These are phyloP conservation scores for Apocynum venetum DNA, from an alignment of 257 asterid species.

Conservation along the genomic window DNA sequence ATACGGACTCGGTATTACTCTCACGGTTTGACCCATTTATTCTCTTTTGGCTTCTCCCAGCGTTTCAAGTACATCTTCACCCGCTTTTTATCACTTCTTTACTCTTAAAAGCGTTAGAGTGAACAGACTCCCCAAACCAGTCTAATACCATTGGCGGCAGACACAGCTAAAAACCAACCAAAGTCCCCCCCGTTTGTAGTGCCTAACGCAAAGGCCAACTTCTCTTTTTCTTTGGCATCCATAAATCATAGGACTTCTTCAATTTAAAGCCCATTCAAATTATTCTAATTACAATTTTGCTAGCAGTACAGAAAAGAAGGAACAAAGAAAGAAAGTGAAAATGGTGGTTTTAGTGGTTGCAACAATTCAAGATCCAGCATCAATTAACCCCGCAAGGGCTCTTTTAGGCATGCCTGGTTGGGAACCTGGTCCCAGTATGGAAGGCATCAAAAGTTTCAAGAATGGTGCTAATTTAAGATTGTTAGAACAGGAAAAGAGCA, in stretches of 20 bases:
- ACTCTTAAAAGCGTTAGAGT: too few species aligned
- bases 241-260: neutral
- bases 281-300: too few species aligned
- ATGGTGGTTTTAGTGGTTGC: conserved; percentile 90
- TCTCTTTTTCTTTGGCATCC: neutral
- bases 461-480: conserved; percentile 51
- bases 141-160: neutral
- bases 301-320: neutral
- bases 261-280: too few species aligned
- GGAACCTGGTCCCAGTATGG: conserved; percentile 54
- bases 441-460: conserved; percentile 54
- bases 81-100: too few species aligned
- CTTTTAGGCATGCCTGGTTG: conserved; percentile 78
- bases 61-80: too few species aligned
- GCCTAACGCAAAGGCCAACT: neutral
- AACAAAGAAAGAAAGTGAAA: conserved; percentile 1
- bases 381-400: conserved; percentile 73
- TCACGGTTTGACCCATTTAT: too few species aligned
- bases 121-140: too few species aligned
- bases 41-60: too few species aligned
- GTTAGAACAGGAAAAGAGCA: conserved; percentile 64
- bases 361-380: conserved; percentile 80
- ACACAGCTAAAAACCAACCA: neutral
- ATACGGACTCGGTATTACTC: too few species aligned
- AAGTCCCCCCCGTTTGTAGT: neutral